Evolutionary conservation across 2,329 filamentous ascomycete species (phyloP).

Genomic region (Hypoxylon sp.): DNA sequence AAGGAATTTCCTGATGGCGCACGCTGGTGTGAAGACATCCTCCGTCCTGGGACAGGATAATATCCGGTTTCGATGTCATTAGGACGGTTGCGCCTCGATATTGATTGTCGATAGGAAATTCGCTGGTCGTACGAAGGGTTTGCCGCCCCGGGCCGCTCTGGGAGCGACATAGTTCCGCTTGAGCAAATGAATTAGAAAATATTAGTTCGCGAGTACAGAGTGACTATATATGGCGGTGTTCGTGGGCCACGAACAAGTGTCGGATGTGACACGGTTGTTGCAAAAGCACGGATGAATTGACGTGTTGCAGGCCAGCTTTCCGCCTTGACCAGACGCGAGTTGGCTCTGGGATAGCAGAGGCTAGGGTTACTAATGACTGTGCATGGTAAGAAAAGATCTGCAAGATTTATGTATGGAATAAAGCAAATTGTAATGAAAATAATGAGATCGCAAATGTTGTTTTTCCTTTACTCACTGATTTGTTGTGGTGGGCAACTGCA

Average conservation of each 20-base stretch:
- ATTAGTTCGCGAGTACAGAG: slow-evolving; percentile 20
- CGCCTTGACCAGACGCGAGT: slow-evolving; percentile 40
- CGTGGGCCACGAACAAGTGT: slow-evolving; percentile 14
- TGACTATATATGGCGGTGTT: slow-evolving; percentile 28
- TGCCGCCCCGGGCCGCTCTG: slow-evolving; percentile 73
- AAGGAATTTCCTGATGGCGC: slow-evolving; percentile 71
- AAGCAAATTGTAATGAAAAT: slow-evolving; percentile 9
- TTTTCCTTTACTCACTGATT: slow-evolving; percentile 40
- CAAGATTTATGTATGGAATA: slow-evolving; percentile 29
- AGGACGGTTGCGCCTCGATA: slow-evolving; percentile 74
- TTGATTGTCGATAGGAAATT: slow-evolving; percentile 76
- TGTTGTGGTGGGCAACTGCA: slow-evolving; percentile 51
- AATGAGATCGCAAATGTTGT: slow-evolving; percentile 33
- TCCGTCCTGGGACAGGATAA: slow-evolving; percentile 58
- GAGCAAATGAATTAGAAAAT: slow-evolving; percentile 36
- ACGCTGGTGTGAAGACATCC: slow-evolving; percentile 65
- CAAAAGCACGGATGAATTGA: slow-evolving; percentile 28
- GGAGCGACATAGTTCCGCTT: slow-evolving; percentile 71
- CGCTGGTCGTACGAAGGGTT: slow-evolving; percentile 73
- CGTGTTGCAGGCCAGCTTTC: slow-evolving; percentile 30
- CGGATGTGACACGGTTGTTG: slow-evolving; percentile 23
- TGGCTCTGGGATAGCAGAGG: slow-evolving; percentile 24
- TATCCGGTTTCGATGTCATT: slow-evolving; percentile 78
- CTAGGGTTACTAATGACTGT: slow-evolving; percentile 25
- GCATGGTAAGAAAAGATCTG: slow-evolving; percentile 38